Base-by-base conservation (phyloP, 441 rosid genomes). In the Erodium texanum region DNA sequence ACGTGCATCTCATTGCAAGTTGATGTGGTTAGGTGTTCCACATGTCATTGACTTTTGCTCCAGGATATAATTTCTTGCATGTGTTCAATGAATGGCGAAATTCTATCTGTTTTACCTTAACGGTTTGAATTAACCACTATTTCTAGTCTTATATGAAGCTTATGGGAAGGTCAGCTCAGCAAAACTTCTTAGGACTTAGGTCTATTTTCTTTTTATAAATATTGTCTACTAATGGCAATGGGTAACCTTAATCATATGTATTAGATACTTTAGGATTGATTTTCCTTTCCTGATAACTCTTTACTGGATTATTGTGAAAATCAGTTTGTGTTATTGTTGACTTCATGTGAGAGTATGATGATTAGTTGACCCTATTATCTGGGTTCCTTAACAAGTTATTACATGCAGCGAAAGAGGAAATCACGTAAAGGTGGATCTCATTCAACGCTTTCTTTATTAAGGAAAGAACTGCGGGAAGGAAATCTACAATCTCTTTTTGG, bases 361-460 rank as follows among this genome's bases (percentile, higher is more conserved):
- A n/a, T n/a, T 2, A 29, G 32, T 29, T 29, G 34, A 29, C 3
- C 34, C 34, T 7, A 29, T 29, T 29, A 0, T 54, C 9, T 54
- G 22, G n/a, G 22, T 16, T 48, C 64, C 34, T 93, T 93, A 78
- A 91, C 82, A 0, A 79, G 73, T 68, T 10, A 23, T 70, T 79
- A 87, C 96, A 77, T 88, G 85, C 92, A 88, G 81, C 93, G 87
- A 63, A 93, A 91, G 81, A 84, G 99, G 87, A 93, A 89, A 79
- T 68, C 90, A 50, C 92, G 89, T 66, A 89, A 84, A 85, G 86
- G 84, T 11, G 98, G 95, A 76, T 81, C 89, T 66, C 82, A 87
- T 77, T 91, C 99, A 34, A 91, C 81, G 2, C 84, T 93, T 66
- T 84, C 97, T 59, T 74, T 89, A 72, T 83, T 89, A 79, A 87